These are phyloP conservation scores for Deinandra increscens DNA, from an alignment of 129 eudicot species.

Conservation along the genomic window DNA sequence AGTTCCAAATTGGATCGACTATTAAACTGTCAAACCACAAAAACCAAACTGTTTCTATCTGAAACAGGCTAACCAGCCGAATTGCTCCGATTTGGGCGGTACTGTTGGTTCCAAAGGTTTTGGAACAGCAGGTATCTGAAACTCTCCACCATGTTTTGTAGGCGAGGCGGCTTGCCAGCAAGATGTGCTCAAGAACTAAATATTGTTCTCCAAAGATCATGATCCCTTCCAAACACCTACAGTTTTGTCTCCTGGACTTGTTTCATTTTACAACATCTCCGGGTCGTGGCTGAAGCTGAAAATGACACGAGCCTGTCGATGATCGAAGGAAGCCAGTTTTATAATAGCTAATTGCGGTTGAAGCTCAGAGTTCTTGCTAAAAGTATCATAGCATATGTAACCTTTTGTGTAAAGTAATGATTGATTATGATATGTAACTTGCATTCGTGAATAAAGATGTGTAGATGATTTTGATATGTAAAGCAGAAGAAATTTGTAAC, in stretches of 20 bases:
- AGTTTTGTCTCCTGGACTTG: slow-evolving; percentile 44
- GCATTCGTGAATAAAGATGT: slow-evolving; percentile 25
- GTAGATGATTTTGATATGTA: slow-evolving; percentile 26
- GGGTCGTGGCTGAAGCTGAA: slow-evolving; percentile 14
- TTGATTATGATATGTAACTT: slow-evolving; percentile 3
- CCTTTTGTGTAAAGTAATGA: slow-evolving; percentile 32
- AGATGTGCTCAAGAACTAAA: slow-evolving; percentile 78
- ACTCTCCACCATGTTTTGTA: slow-evolving; percentile 20
- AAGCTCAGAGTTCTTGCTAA: slow-evolving; percentile 24
- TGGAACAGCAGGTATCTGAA: background rate
- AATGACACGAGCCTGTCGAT: slow-evolving; percentile 24
- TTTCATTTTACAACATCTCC: background rate
- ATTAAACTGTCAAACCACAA: background rate
- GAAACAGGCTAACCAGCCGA: background rate
- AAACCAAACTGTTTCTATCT: background rate
- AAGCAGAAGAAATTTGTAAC: slow-evolving; percentile 3
- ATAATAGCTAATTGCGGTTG: slow-evolving; percentile 20
- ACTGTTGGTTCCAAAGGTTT: background rate
- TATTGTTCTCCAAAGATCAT: slow-evolving; percentile 55
- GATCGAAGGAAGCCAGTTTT: slow-evolving; percentile 22
- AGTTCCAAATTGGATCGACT: background rate
- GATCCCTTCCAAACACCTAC: slow-evolving; percentile 22
- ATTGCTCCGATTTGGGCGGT: background rate
- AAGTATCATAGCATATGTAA: slow-evolving; percentile 29
- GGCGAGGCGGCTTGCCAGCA: slow-evolving; percentile 86